Percentiles rank a stretch among this genome's conserved stretches.
These are phyloP conservation scores for Diatrype stigma DNA, from an alignment of 2,329 filamentous ascomycete genomes.

Conservation along the genomic window DNA sequence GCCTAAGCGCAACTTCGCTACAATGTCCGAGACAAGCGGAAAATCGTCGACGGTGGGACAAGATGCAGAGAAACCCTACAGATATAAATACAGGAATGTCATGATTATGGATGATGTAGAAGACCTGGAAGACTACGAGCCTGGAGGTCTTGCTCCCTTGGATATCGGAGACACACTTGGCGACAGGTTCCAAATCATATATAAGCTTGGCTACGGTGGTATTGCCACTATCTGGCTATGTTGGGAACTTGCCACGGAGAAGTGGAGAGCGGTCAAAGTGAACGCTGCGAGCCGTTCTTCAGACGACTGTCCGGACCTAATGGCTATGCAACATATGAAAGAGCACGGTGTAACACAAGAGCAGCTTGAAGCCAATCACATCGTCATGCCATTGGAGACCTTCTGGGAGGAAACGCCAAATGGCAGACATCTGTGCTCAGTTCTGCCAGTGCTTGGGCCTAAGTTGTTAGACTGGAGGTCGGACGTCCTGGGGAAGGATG, in stretches of 20 bases:
- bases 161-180: neutral
- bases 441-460: constrained; percentile 1
- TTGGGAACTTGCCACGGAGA: neutral
- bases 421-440: neutral
- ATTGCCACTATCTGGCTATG: neutral
- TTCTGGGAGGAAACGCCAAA: neutral
- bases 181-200: neutral
- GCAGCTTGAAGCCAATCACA: neutral
- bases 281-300: neutral
- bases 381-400: neutral
- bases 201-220: neutral
- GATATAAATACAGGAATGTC: neutral
- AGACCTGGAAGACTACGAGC: neutral
- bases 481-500: neutral
- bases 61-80: neutral
- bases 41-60: neutral
- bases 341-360: neutral
- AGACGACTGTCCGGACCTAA: neutral
- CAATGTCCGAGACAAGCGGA: neutral
- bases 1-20: neutral
- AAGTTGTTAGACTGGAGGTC: neutral
- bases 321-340: neutral
- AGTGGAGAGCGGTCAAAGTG: neutral
- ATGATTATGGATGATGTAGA: neutral
- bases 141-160: neutral